Evolutionary conservation across 163 green algal species (phyloP), one percentile per base, ranked within the genome.

Genomic region (Botryococcus braunii): DNA sequence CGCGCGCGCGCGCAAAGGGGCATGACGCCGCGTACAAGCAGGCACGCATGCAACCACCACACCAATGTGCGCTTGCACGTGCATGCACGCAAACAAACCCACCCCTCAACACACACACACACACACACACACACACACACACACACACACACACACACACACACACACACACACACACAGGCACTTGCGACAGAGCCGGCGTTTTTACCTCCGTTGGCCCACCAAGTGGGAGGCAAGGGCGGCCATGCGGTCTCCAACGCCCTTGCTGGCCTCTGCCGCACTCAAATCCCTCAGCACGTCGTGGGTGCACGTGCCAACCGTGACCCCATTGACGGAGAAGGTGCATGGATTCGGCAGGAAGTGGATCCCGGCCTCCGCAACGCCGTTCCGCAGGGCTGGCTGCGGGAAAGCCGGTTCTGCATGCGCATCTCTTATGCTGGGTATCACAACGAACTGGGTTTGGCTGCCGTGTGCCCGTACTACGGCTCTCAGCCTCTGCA

Each of bases 381-480:
- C 63, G 27, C 7, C 58, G 27, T 2, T 9, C 23, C 37, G 60
- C 23, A 68, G 11, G 29, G 83, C 66, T 29, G 82, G 76, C 77
- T 89, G 81, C n/a, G 89, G 89, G 69, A 92, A 86, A 37, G 89
- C 81, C 7, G 86, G 80, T 48, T 79, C 47, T 43, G 80, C 68
- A 57, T 87, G 81, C 31, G 82, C 75, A 56, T 96, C 89, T 1
- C 82, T 70, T 27, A 76, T 70, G 4, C 79, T 81, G 9, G 89
- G 89, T 71, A 94, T 46, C 39, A 95, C 77, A 57, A 88, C 66
- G 13, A 93, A 74, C 2, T 63, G 68, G 3, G 71, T 82, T n/a
- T n/a, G n/a, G n/a, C n/a, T n/a, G n/a, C n/a, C n/a, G n/a, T n/a
- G n/a, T n/a, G n/a, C n/a, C n/a, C n/a, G n/a, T n/a, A n/a, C n/a